Evolutionary conservation across 1,139 yeast genomes (phyloP).

Genomic region (Candida sanyaensis): DNA sequence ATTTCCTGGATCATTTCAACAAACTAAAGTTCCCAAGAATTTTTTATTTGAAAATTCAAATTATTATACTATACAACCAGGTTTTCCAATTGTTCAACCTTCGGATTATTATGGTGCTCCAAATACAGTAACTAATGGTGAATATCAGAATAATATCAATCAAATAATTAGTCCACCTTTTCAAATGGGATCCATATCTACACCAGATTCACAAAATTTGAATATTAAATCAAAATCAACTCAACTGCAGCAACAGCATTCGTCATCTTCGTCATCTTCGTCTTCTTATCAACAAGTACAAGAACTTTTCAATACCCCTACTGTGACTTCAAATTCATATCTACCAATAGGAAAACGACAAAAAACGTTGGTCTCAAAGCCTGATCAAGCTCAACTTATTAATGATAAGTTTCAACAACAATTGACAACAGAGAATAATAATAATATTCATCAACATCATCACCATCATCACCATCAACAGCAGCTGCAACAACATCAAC

Average conservation of each 20-base stretch:
- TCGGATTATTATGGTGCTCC: conserved; percentile 13
- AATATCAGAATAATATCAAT: conserved; percentile 9
- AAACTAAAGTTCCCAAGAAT: conserved; percentile 12
- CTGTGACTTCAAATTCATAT: background rate
- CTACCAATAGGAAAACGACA: conserved; percentile 1
- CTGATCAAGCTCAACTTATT: background rate
- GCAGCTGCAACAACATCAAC: conserved; percentile 8
- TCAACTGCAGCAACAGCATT: no score
- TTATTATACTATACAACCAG: conserved; percentile 16
- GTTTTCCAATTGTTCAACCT: conserved; percentile 11
- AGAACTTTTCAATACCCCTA: background rate
- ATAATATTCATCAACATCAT: conserved; percentile 8
- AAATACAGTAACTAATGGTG: conserved; percentile 1
- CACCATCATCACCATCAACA: conserved; percentile 8
- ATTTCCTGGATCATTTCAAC: conserved; percentile 7
- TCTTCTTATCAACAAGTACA: conserved; percentile 7
- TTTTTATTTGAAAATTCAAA: conserved; percentile 15
- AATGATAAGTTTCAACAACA: conserved; percentile 3
- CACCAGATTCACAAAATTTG: conserved; percentile 11
- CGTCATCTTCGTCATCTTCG: no score
- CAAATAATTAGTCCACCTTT: conserved; percentile 11
- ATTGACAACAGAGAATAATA: background rate
- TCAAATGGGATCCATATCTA: conserved; percentile 10
- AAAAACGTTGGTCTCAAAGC: conserved; percentile 2
- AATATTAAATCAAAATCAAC: conserved; percentile 2